Conservation (phyloP, 2,329 filamentous ascomycete species). For the Botrytis pseudocinerea region DNA sequence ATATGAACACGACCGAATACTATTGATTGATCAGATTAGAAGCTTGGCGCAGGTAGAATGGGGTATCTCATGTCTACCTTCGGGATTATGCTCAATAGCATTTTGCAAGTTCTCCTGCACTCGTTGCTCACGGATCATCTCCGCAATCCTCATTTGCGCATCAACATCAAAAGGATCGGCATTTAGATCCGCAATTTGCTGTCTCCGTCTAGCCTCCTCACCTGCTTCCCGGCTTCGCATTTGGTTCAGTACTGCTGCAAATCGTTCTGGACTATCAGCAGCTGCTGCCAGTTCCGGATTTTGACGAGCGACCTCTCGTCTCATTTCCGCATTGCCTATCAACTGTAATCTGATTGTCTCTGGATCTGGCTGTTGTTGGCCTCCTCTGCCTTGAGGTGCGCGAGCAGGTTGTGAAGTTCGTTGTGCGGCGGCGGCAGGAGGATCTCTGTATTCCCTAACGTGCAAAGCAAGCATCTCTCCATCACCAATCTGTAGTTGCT, state of each 20-base stretch:
- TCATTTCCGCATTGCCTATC: constrained; percentile 72
- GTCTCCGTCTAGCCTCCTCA: constrained; percentile 73
- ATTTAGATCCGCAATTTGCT: constrained; percentile 82
- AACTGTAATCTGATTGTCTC: constrained; percentile 83
- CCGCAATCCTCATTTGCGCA: constrained; percentile 87
- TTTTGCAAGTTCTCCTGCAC: constrained; percentile 96
- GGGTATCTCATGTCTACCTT: constrained; percentile 62
- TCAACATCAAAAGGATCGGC: constrained; percentile 93
- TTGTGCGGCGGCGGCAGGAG: constrained; percentile 44
- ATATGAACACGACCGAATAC: constrained; percentile 94
- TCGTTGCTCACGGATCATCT: constrained; percentile 92
- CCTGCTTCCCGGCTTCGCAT: constrained; percentile 70
- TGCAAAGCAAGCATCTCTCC: constrained; percentile 92
- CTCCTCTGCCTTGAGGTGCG: constrained; percentile 41
- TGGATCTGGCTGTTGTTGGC: constrained; percentile 57
- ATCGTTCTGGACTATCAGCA: constrained; percentile 73
- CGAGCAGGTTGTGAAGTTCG: constrained; percentile 35
- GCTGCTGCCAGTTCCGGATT: constrained; percentile 76
- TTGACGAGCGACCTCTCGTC: constrained; percentile 68
- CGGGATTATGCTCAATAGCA: constrained; percentile 95
- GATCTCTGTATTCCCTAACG: constrained; percentile 60
- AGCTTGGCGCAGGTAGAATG: not conserved
- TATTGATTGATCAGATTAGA: constrained; percentile 43
- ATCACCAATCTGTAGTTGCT: constrained; percentile 77
- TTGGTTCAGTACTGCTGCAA: constrained; percentile 69